A percentile compares a stretch with the other conserved stretches of the same genome.
These are phyloP conservation scores for Eucalyptus dawsonii DNA, from an alignment of 345 rosid species.

Conservation along the genomic window DNA sequence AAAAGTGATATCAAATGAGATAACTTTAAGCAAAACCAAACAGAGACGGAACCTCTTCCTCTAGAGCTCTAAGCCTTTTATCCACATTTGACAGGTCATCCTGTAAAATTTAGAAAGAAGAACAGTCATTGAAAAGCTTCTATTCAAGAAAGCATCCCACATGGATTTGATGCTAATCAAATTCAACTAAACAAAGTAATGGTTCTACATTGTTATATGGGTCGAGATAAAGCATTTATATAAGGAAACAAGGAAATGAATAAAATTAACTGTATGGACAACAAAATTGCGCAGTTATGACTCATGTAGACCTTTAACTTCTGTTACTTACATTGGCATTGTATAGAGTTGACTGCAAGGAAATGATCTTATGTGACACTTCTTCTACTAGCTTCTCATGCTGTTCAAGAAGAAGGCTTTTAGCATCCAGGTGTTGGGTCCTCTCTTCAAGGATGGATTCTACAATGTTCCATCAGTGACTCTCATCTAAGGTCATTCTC, in stretches of 20 bases:
- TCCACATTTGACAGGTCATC: conserved; percentile 15
- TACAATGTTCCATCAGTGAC: not conserved
- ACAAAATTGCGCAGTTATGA: not conserved
- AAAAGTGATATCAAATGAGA: not conserved
- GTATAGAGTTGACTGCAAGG: conserved; percentile 22
- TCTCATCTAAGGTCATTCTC: not conserved
- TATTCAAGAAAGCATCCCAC: not conserved
- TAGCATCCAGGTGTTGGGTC: conserved; percentile 13
- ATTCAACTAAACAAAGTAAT: not conserved
- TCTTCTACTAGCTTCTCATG: conserved; percentile 29
- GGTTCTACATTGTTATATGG: not conserved
- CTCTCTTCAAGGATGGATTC: conserved; percentile 36
- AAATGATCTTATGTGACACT: conserved; percentile 9
- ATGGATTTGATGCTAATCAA: not conserved
- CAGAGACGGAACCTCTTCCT: conserved; percentile 55
- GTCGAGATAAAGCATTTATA: not conserved
- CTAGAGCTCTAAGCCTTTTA: conserved; percentile 21
- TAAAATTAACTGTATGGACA: not conserved
- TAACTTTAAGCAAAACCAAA: not conserved
- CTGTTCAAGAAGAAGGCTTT: conserved; percentile 12
- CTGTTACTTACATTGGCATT: conserved; percentile 27
- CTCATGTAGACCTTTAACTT: not conserved
- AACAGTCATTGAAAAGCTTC: not conserved
- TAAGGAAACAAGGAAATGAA: not conserved
- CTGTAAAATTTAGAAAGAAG: conserved; percentile 22